Percentiles rank a stretch among this genome's conserved stretches.
Evolutionary conservation across 2,329 filamentous ascomycete species (phyloP).

Genomic region (Fusarium sp.): DNA sequence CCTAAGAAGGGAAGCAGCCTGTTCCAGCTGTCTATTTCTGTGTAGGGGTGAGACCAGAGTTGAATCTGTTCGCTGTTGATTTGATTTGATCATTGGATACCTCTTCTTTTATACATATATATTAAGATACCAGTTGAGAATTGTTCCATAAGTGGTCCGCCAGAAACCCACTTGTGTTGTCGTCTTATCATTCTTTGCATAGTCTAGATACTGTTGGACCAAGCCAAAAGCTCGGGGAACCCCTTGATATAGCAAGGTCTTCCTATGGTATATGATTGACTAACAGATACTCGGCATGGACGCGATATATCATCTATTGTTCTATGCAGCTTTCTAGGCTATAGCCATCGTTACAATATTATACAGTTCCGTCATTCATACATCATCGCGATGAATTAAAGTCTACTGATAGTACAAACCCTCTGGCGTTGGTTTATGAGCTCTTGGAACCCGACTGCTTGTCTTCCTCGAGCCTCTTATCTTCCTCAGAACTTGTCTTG

Average conservation of each 20-base stretch:
- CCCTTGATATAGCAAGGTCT: too few relatives aligned
- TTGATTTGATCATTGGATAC: not conserved
- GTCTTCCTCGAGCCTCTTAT: slow-evolving; percentile 33
- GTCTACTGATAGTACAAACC: not conserved
- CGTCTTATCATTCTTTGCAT: not conserved
- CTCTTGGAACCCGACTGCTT: slow-evolving; percentile 23
- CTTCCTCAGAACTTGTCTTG: slow-evolving; percentile 15
- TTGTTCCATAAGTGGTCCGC: not conserved
- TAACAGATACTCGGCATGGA: not conserved
- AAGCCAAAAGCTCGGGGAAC: too few relatives aligned
- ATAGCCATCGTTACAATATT: slow-evolving; percentile 34
- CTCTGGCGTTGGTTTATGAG: not conserved
- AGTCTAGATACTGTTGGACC: not conserved
- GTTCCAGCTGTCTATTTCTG: slow-evolving; percentile 27
- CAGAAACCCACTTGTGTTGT: not conserved
- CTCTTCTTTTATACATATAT: slow-evolving; percentile 25
- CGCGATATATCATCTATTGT: not conserved
- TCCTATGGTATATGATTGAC: too few relatives aligned
- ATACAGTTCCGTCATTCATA: slow-evolving; percentile 37
- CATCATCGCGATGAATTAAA: slow-evolving; percentile 14
- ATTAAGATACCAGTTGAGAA: slow-evolving; percentile 10
- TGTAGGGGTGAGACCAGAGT: not conserved
- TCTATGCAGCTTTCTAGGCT: slow-evolving; percentile 19
- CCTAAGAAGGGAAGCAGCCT: slow-evolving; percentile 31
- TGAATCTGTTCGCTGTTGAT: not conserved